These are phyloP conservation scores for Diaporthe citrichinensis DNA, from an alignment of 2,329 filamentous ascomycete genomes.

Conservation along the genomic window DNA sequence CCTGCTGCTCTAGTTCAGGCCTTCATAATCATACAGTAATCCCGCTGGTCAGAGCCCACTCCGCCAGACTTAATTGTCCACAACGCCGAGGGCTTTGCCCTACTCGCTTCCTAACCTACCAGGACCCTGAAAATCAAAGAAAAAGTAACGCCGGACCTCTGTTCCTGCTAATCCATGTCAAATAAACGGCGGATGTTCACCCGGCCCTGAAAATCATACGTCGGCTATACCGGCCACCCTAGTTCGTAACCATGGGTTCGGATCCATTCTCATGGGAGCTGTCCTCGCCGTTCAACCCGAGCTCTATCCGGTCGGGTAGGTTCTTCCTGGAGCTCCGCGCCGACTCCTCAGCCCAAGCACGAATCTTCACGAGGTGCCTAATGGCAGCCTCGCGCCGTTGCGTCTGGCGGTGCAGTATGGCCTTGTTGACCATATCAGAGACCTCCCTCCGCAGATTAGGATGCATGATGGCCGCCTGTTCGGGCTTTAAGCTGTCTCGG, in stretches of 20 bases:
- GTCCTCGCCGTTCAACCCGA: conserved; percentile 56
- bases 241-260: conserved; percentile 68
- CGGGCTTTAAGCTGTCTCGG: conserved; percentile 81
- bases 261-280: conserved; percentile 57
- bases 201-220: not conserved
- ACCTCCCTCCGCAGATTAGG: conserved; percentile 85
- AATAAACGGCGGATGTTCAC: not conserved
- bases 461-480: conserved; percentile 82
- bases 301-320: conserved; percentile 56
- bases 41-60: conserved; percentile 37
- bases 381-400: conserved; percentile 85
- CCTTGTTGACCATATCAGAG: conserved; percentile 90
- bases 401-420: conserved; percentile 82
- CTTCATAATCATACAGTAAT: conserved; percentile 44
- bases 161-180: not conserved
- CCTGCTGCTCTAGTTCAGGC: not conserved
- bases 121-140: conserved; percentile 44
- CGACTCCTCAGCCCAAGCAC: conserved; percentile 85
- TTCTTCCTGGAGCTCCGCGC: conserved; percentile 62
- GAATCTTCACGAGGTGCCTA: conserved; percentile 82
- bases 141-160: conserved; percentile 35
- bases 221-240: conserved; percentile 43
- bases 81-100: conserved; percentile 40
- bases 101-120: conserved; percentile 39
- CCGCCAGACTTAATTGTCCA: conserved; percentile 7